Base-by-base conservation (phyloP, 2,329 filamentous ascomycete genomes). In the Ophiocordyceps unilateralis region DNA sequence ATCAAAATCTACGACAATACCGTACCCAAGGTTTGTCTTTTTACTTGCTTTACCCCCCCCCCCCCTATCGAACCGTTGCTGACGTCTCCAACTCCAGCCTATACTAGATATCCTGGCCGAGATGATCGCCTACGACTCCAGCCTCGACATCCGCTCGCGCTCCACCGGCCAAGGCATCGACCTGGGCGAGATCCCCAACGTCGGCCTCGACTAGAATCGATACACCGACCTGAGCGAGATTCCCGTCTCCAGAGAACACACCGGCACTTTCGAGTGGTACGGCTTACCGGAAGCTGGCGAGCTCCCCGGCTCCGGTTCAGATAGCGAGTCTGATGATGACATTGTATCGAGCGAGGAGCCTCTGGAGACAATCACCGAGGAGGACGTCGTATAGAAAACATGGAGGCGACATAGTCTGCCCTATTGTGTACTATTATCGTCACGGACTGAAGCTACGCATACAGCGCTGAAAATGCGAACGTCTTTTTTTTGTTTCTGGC, bases 1-100 rank as follows among this genome's bases (percentile, higher is more conserved):
- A 95, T 98, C 61, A 76, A 76, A 56, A 94, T 98, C 63, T 98
- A 98, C 66, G 91, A 98, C 65, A 94, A 93, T 76, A 96, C 91
- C 26, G 88, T 96, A 39, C 82, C 89, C 54, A 95, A 95, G 83
- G 88, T 86, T 41, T 24, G 15, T 30, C 17, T 19, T 24, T 37
- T 21, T 3, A 20, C 1, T 19, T 3, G 20, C 1, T 19, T 17
- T 17, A 17, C 11, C n/a, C 32, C 40, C 14, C 24, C 11, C 7
- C 34, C 39, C 26, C 17, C 24, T 4, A 14, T 8, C 14, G 7
- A 6, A 14, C 10, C 19, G 11, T 41, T 12, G 23, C 41, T 40
- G 39, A 42, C 43, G 44, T 11, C 11, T 36, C 24, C 42, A 15
- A 40, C 19, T 36, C 30, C 50, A 91, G 83, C 79, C 88, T 48